Evolutionary conservation across 495 filamentous ascomycete species (phyloP).

Genomic region (Neurospora sp.): DNA sequence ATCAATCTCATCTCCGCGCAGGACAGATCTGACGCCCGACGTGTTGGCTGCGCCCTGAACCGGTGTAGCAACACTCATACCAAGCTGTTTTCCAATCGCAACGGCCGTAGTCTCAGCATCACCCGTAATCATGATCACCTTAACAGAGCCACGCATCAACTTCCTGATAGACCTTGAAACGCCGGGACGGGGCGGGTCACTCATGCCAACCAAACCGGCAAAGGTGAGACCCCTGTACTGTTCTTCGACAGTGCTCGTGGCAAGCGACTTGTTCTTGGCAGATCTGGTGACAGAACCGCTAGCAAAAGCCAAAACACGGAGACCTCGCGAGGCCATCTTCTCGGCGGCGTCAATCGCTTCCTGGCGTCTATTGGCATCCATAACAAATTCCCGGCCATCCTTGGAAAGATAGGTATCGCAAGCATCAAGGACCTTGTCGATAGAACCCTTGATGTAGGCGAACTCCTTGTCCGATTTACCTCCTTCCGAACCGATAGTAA

Average conservation of each 20-base stretch:
- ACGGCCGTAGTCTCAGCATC: conserved; percentile 90
- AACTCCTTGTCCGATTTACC: conserved; percentile 49
- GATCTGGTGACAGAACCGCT: conserved; percentile 51
- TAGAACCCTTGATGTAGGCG: conserved; percentile 89
- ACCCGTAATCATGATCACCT: conserved; percentile 97
- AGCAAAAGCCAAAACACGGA: conserved; percentile 85
- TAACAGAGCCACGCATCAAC: conserved; percentile 86
- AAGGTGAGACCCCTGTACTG: conserved; percentile 76
- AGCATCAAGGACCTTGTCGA: conserved; percentile 75
- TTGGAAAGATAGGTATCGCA: conserved; percentile 87
- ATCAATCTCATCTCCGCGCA: conserved; percentile 85
- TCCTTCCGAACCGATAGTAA: conserved; percentile 59
- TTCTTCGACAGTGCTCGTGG: conserved; percentile 50
- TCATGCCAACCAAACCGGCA: conserved; percentile 91
- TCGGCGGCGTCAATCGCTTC: conserved; percentile 75
- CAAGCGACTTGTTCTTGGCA: conserved; percentile 30
- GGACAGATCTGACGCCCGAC: conserved; percentile 54
- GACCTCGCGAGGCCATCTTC: conserved; percentile 82
- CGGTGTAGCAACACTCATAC: conserved; percentile 60
- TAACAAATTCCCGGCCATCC: conserved; percentile 75
- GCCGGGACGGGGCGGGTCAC: conserved; percentile 81
- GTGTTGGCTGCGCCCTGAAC: conserved; percentile 34
- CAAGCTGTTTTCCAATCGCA: conserved; percentile 84
- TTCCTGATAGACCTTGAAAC: conserved; percentile 84
- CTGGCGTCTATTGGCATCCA: conserved; percentile 68